Base-by-base conservation (phyloP, 2,329 filamentous ascomycete species). In the Microdochium trichocladiopsis region DNA sequence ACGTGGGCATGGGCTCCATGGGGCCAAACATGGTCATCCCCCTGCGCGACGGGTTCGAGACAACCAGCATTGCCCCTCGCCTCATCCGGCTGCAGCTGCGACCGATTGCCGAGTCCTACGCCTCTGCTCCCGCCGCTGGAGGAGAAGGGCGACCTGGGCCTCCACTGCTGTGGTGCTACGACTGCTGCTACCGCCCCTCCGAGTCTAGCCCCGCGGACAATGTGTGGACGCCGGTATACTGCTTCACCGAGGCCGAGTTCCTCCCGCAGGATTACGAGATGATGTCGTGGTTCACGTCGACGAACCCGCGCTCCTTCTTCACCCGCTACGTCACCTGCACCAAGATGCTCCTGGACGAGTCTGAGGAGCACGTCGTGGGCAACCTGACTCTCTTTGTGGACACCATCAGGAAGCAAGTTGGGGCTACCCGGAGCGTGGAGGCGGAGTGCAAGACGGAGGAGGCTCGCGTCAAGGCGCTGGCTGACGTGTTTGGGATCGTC, bases 221-320 rank as follows among this genome's bases (percentile, higher is more conserved):
- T n/a, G 33, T 9, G 33, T 50, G 49, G 49, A 50, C 37, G 5
- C 25, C 49, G 4, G 25, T 23, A 3, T 36, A 37, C 25, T 50
- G 28, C 49, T 50, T 50, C 31, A 25, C 49, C n/a, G 49, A 50
- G 14, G 18, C 33, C 21, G 49, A 50, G 25, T 50, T 50, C 28
- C 49, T 50, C 4, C 49, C 49, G 16, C 25, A 50, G 31, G 49
- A 50, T 22, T 50, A 37, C 21, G 25, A 21, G 21, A 23, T 50
- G 25, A 41, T 50, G 18, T 37, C 31, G 21, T 50, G 31, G 21
- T 37, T 9, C 14, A 50, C 31, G 16, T 37, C 25, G 18, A 23
- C 31, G 25, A 5, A 41, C 18, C 49, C 25, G 21, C 21, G 21
- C 18, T 37, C 25, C 25, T 50, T 23, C n/a, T 50, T 50, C 25